A percentile compares a stretch with the other conserved stretches of the same genome.
Evolutionary conservation across 1,284 basidiomycete genomes (phyloP).

Genomic region (Coriolopsis trogii): DNA sequence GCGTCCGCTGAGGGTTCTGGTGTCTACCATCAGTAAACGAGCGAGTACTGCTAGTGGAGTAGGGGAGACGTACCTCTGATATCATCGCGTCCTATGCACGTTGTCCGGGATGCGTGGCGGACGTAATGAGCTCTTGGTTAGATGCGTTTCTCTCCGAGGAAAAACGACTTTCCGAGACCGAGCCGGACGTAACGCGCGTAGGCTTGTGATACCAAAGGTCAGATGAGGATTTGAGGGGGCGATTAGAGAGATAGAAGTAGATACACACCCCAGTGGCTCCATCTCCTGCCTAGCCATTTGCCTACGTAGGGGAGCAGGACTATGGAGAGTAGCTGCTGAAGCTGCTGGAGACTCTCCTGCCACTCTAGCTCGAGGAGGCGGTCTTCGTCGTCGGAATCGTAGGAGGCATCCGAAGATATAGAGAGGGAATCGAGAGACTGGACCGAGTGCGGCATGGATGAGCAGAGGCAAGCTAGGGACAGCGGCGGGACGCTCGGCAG

Average conservation of each 20-base stretch:
- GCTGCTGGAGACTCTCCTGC: conserved; percentile 87
- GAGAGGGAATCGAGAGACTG: conserved; percentile 45
- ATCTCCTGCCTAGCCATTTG: conserved; percentile 85
- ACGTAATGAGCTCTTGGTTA: conserved; percentile 1
- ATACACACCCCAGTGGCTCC: conserved; percentile 82
- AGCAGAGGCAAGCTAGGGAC: background rate
- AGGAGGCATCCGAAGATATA: conserved; percentile 49
- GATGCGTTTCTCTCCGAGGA: conserved; percentile 47
- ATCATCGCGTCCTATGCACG: conserved; percentile 1
- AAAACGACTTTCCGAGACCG: conserved; percentile 70
- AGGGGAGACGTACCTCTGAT: conserved; percentile 17
- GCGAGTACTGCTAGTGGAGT: conserved; percentile 26
- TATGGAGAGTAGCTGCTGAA: conserved; percentile 79
- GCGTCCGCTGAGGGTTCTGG: conserved; percentile 41
- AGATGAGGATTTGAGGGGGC: conserved; percentile 18
- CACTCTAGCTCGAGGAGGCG: conserved; percentile 86
- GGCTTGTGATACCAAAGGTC: conserved; percentile 43
- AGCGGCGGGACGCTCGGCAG: conserved; percentile 7
- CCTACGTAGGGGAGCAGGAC: conserved; percentile 86
- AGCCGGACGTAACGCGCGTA: conserved; percentile 73
- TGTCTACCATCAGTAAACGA: conserved; percentile 41
- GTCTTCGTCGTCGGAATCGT: conserved; percentile 73
- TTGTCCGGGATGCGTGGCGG: background rate
- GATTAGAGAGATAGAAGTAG: conserved; percentile 10
- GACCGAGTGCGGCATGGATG: conserved; percentile 45